phyloP scores from a whole-genome alignment of 495 filamentous ascomycete genomes.

The Trichocladium antarcticum region DNA sequence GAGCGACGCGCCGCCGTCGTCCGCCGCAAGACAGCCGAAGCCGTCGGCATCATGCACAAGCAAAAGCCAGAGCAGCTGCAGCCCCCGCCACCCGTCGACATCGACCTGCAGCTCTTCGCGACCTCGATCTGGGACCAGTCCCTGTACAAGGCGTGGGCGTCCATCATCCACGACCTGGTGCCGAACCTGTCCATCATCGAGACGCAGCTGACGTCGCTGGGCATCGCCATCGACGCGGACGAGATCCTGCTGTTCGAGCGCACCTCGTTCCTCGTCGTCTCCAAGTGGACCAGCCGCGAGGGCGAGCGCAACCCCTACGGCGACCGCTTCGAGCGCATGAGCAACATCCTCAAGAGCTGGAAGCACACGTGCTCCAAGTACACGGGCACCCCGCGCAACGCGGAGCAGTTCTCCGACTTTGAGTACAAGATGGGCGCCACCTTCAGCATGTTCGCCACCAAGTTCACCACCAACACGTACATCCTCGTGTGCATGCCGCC shows the following conservation, averaged over 20 bases:
- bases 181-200: constrained; percentile 89
- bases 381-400: constrained; percentile 43
- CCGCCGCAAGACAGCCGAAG: constrained; percentile 60
- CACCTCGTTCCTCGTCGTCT: constrained; percentile 89
- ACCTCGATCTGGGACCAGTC: constrained; percentile 98
- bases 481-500: constrained; percentile 83
- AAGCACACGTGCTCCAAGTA: constrained; percentile 58
- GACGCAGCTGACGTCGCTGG: constrained; percentile 63
- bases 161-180: constrained; percentile 90
- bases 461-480: constrained; percentile 94
- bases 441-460: constrained; percentile 86
- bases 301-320: constrained; percentile 73
- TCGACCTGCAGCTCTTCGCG: constrained; percentile 63
- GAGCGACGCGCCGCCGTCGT: constrained; percentile 65
- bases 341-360: constrained; percentile 94
- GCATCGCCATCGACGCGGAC: constrained; percentile 74
- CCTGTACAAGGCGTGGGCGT: constrained; percentile 95
- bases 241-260: constrained; percentile 94
- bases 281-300: constrained; percentile 59
- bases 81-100: constrained; percentile 21
- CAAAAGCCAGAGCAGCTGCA: constrained; percentile 17
- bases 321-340: constrained; percentile 88
- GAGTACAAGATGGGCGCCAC: constrained; percentile 45
- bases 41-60: constrained; percentile 36
- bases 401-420: constrained; percentile 45